Conservation (phyloP, 345 rosid species). For the Eucalyptus erythrocorys region DNA sequence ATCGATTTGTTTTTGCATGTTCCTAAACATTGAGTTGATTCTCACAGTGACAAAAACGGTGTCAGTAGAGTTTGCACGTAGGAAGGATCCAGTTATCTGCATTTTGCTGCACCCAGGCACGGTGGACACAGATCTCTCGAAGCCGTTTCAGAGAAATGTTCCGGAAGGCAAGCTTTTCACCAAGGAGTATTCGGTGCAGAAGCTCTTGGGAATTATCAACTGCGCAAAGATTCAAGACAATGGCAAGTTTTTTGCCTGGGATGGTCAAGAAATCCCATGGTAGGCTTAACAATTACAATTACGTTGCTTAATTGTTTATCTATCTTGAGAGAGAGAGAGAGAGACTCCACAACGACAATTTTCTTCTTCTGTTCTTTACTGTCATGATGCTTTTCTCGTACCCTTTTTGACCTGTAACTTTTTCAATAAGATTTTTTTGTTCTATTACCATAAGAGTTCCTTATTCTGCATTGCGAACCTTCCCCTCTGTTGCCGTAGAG, state of each 20-base stretch:
- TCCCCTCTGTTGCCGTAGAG: background rate
- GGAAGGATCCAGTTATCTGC: slow-evolving; percentile 71
- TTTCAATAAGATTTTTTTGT: background rate
- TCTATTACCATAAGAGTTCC: background rate
- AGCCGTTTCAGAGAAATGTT: slow-evolving; percentile 75
- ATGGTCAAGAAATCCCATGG: slow-evolving; percentile 93
- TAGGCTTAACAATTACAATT: background rate
- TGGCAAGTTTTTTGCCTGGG: slow-evolving; percentile 95
- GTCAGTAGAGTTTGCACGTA: slow-evolving; percentile 60
- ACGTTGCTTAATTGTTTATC: background rate
- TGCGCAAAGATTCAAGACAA: slow-evolving; percentile 46
- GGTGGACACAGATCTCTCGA: slow-evolving; percentile 88
- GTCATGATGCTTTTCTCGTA: background rate
- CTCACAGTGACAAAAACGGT: slow-evolving; percentile 59
- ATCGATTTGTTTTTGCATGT: background rate
- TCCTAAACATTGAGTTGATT: background rate
- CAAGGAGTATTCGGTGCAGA: slow-evolving; percentile 70
- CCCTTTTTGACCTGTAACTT: background rate
- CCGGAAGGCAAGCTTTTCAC: slow-evolving; percentile 78
- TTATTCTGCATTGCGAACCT: background rate
- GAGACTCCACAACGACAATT: background rate
- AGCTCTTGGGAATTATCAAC: slow-evolving; percentile 56
- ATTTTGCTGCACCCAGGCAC: slow-evolving; percentile 91
- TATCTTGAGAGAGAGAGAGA: background rate
- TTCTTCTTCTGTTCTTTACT: background rate